Evolutionary conservation across 345 rosid genomes (phyloP).

Genomic region (Toxicodendron radicans): DNA sequence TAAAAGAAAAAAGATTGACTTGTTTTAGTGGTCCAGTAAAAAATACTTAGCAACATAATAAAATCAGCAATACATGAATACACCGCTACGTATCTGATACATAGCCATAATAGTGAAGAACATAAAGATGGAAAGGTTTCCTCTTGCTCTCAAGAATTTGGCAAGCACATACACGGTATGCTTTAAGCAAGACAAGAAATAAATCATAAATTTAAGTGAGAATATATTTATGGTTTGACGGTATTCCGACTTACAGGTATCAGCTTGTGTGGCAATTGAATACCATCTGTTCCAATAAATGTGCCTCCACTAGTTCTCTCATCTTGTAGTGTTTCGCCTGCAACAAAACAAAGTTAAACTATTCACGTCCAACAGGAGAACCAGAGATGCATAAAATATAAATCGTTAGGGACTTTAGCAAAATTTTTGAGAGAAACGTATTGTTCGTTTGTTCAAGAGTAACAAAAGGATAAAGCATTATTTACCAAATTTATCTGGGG

Average conservation of each 20-base stretch:
- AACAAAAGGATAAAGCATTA: background rate
- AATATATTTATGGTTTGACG: slow-evolving; percentile 6
- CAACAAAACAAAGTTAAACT: slow-evolving; percentile 19
- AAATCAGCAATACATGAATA: background rate
- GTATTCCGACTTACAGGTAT: slow-evolving; percentile 63
- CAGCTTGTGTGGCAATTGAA: slow-evolving; percentile 81
- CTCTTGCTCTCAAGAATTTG: background rate
- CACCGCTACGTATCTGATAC: background rate
- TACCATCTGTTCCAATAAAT: slow-evolving; percentile 77
- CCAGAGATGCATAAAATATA: background rate
- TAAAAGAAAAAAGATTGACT: background rate
- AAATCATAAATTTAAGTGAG: slow-evolving; percentile 12
- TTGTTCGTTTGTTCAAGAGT: background rate
- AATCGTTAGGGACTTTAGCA: background rate
- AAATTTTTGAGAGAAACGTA: background rate
- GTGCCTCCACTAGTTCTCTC: slow-evolving; percentile 85
- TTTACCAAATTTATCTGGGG: slow-evolving; percentile 97
- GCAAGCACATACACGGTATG: background rate
- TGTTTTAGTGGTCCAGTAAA: background rate
- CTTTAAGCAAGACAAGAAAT: slow-evolving; percentile 13
- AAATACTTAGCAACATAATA: background rate
- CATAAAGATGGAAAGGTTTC: background rate
- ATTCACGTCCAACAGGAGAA: background rate
- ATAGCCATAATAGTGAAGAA: background rate
- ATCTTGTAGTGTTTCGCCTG: slow-evolving; percentile 88